A percentile compares a stretch with the other conserved stretches of the same genome.
phyloP scores from a whole-genome alignment of 176 grass and related monocot species.

The Coix lacrymajobi region DNA sequence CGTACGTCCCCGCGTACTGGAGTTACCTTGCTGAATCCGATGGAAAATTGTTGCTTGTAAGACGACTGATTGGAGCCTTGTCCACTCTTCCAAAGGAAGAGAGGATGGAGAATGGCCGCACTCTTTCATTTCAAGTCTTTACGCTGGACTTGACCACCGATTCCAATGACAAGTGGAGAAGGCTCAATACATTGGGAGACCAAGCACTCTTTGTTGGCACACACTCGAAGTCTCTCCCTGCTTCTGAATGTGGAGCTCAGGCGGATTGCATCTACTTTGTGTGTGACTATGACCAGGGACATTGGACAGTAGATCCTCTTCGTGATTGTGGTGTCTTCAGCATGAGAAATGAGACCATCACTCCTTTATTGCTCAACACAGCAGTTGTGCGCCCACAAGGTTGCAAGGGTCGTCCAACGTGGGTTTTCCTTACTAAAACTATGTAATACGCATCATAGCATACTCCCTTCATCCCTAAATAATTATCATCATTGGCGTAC shows the following conservation, averaged over 20 bases:
- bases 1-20: rapidly evolving
- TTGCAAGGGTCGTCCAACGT: no score
- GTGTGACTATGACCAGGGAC: not conserved
- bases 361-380: not conserved
- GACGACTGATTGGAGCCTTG: not conserved
- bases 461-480: no score
- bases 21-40: not conserved
- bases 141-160: not conserved
- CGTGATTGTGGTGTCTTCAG: not conserved
- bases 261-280: constrained; percentile 22
- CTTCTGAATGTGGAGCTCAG: not conserved
- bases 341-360: not conserved
- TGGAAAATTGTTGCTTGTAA: not conserved
- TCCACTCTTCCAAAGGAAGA: not conserved
- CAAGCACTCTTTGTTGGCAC: not conserved
- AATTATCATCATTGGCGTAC: no score
- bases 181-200: not conserved
- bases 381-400: not conserved
- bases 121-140: not conserved
- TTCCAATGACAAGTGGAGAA: not conserved
- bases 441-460: no score
- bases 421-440: no score
- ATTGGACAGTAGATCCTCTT: not conserved
- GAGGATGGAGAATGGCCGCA: not conserved
- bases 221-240: not conserved